Base-by-base conservation (phyloP, 768 basidiomycete genomes). In the Xerocomellus dryophilus region DNA sequence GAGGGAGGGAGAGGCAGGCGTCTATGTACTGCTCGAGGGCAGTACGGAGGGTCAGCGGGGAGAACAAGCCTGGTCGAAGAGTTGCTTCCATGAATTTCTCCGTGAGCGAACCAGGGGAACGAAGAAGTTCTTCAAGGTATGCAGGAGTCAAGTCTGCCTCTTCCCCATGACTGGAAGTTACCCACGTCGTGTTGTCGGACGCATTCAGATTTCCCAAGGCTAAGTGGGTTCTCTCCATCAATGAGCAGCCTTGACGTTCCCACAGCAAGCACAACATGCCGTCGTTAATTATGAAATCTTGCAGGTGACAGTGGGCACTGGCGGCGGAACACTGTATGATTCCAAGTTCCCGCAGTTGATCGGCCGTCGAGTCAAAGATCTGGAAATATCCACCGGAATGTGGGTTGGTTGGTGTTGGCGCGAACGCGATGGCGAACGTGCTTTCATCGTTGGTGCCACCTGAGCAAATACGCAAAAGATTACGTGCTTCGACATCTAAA, bases 51-150 rank as follows among this genome's bases (percentile, higher is more conserved):
- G 93, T 92, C 34, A 89, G 71, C 3, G 82, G 74, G 9, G 95
- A 95, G 71, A 97, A 98, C 47, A 91, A 78, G 20, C 91, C 92
- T 0, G 96, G 94, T 31, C 86, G 80, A 78, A 95, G 85, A 59
- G 97, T 77, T 42, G 86, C 90, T 48, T 84, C 78, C 64, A 94
- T 78, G 71, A 93, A 94, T 58, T 86, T 87, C 52, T 85, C 85
- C 0, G 86, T 78, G 62, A 95, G 69, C 2, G 89, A 88, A 31
- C 85, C 85, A 23, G 83, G 78, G 29, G 81, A 76, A 51, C 87
- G 73, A 53, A 96, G 81, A 48, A 86, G 78, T 61, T 92, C 90
- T 62, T 95, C 93, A 61, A 98, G 84, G 70, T 90, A 86, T n/a
- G 85, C 83, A 17, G 94, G 88, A 0, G 90, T 90, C 63, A 88